Conservation (phyloP, 805 yeast species). For the Brettanomyces nanus region DNA sequence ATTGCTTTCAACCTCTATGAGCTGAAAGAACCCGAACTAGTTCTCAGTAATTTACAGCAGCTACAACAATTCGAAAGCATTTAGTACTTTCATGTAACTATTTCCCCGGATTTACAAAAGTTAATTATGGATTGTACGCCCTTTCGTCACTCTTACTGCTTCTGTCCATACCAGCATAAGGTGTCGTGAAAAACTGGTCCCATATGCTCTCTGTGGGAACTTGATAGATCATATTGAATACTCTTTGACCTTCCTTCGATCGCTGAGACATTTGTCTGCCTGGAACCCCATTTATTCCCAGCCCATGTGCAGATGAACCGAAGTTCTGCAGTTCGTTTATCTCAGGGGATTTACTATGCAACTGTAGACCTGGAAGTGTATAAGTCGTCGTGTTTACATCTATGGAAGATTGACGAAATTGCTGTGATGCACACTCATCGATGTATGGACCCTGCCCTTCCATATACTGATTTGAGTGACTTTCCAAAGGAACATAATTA, state of each 20-base stretch:
- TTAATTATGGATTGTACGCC: too few relatives aligned
- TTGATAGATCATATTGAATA: slow-evolving; percentile 54
- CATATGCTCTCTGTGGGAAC: slow-evolving; percentile 60
- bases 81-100: too few relatives aligned
- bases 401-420: not conserved
- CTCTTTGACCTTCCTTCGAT: slow-evolving; percentile 42
- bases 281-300: too few relatives aligned
- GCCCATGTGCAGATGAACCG: not conserved
- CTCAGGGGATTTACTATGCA: not conserved
- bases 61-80: slow-evolving; percentile 11
- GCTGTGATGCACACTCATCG: not conserved
- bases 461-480: not conserved
- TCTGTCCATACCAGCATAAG: too few relatives aligned
- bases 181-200: slow-evolving; percentile 53
- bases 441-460: not conserved
- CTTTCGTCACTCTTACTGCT: too few relatives aligned
- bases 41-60: slow-evolving; percentile 8
- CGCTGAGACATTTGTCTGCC: too few relatives aligned
- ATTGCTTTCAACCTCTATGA: slow-evolving; percentile 16
- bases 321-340: not conserved
- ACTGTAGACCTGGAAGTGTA: not conserved
- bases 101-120: too few relatives aligned
- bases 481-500: slow-evolving; percentile 3
- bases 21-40: slow-evolving; percentile 12
- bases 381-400: not conserved